Evolutionary conservation across 345 rosid species (phyloP).

Genomic region (Trapa incisa): DNA sequence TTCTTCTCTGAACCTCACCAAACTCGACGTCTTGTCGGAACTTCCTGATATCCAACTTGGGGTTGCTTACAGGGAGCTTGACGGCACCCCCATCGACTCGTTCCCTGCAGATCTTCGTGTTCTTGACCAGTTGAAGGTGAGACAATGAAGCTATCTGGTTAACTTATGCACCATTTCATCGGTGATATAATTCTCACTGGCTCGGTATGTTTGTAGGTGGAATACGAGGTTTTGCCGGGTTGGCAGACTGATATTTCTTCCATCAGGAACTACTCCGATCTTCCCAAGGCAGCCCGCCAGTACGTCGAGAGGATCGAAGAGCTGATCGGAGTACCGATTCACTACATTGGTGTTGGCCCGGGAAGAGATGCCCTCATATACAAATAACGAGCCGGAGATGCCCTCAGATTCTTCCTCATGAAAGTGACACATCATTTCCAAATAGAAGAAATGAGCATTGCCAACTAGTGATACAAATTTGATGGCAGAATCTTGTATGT

Average conservation of each 20-base stretch:
- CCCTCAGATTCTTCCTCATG: background rate
- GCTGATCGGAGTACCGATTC: slow-evolving; percentile 64
- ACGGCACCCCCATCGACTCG: slow-evolving; percentile 73
- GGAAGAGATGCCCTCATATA: slow-evolving; percentile 86
- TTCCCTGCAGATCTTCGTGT: slow-evolving; percentile 81
- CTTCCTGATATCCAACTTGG: slow-evolving; percentile 72
- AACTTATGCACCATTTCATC: background rate
- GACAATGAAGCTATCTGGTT: slow-evolving; percentile 7
- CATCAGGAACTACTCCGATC: slow-evolving; percentile 55
- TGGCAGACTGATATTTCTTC: slow-evolving; percentile 82
- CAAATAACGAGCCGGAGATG: slow-evolving; percentile 26
- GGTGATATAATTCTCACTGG: too few species aligned
- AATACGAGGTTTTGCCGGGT: slow-evolving; percentile 82
- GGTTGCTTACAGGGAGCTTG: slow-evolving; percentile 48
- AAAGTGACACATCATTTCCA: background rate
- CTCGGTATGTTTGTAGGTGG: slow-evolving; percentile 36
- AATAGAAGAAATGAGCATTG: background rate
- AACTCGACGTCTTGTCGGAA: slow-evolving; percentile 85
- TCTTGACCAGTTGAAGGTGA: slow-evolving; percentile 68
- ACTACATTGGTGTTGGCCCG: slow-evolving; percentile 86
- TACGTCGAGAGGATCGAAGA: slow-evolving; percentile 90
- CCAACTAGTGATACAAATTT: background rate
- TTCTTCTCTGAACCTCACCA: slow-evolving; percentile 84
- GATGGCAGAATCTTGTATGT: background rate
- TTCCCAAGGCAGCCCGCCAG: slow-evolving; percentile 67